Evolutionary conservation across 179 eudicot species (phyloP).

Genomic region (Drosera spatulata): DNA sequence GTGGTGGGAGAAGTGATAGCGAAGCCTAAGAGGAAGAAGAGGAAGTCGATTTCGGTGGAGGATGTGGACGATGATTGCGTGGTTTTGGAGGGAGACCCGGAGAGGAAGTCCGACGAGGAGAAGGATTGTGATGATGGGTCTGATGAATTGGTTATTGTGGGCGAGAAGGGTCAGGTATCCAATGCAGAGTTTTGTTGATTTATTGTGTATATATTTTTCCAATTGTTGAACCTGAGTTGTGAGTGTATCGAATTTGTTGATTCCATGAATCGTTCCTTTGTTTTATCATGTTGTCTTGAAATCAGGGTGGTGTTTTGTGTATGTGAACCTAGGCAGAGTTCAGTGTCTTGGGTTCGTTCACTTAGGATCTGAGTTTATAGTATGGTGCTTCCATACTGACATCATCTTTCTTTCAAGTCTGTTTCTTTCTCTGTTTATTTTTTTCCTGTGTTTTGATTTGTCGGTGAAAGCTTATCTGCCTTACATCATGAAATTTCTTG

Average conservation of each 20-base stretch:
- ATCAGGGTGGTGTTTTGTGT: no score
- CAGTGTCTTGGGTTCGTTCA: no score
- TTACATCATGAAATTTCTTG: not conserved
- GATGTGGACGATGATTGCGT: slow-evolving; percentile 67
- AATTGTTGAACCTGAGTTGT: no score
- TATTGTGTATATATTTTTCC: no score
- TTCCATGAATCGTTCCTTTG: no score
- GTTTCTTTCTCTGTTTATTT: not conserved
- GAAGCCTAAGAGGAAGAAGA: slow-evolving; percentile 19
- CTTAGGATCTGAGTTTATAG: no score
- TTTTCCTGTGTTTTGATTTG: not conserved
- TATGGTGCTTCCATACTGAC: no score
- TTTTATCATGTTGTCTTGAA: no score
- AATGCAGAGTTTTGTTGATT: not conserved
- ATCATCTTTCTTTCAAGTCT: not conserved
- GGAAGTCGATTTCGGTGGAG: not conserved
- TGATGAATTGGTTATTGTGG: slow-evolving; percentile 57
- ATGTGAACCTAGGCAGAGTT: no score
- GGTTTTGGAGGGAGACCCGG: slow-evolving; percentile 73
- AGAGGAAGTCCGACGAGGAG: slow-evolving; percentile 21
- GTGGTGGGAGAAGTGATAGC: slow-evolving; percentile 33
- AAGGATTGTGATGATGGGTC: slow-evolving; percentile 22
- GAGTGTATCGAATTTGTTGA: no score
- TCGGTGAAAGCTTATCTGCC: not conserved
- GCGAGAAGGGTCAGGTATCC: slow-evolving; percentile 78